phyloP scores from a whole-genome alignment of 73 alveolate species.

The Paramecium bursaria region DNA sequence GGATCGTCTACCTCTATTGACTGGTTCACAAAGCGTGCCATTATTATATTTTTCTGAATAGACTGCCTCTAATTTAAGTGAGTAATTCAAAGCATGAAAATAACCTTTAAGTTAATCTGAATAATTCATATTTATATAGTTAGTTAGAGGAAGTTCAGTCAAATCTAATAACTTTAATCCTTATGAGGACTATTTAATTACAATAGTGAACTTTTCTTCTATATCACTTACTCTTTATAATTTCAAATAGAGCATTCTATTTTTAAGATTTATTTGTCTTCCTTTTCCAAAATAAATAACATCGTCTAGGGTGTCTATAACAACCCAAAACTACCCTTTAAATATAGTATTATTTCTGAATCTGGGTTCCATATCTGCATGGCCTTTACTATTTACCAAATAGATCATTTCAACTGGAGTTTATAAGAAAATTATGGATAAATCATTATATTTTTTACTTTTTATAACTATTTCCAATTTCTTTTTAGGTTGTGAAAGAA shows the following conservation, averaged over 20 bases:
- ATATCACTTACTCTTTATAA: not conserved
- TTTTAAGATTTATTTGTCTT: not conserved
- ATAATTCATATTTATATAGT: too few species aligned
- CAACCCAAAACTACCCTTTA: not conserved
- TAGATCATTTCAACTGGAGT: not conserved
- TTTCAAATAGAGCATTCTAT: conserved; percentile 5
- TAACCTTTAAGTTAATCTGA: too few species aligned
- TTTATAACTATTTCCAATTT: too few species aligned
- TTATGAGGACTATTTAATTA: too few species aligned
- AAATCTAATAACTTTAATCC: too few species aligned
- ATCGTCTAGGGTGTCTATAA: not conserved
- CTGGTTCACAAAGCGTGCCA: conserved; percentile 27
- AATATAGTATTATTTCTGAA: not conserved
- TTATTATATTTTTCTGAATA: not conserved
- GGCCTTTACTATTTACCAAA: conserved; percentile 7
- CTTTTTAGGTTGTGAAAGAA: too few species aligned
- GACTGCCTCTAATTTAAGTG: too few species aligned
- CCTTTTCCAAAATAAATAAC: conserved; percentile 16
- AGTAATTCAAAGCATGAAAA: too few species aligned
- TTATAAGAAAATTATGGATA: not conserved
- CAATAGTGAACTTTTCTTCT: too few species aligned
- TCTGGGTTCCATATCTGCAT: conserved; percentile 15
- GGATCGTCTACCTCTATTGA: not conserved
- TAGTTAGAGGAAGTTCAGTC: too few species aligned
- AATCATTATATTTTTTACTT: not conserved